A percentile compares a stretch with the other conserved stretches of the same genome.
phyloP scores from a whole-genome alignment of 2,329 filamentous ascomycete genomes.

The Celoporthe dispersa region DNA sequence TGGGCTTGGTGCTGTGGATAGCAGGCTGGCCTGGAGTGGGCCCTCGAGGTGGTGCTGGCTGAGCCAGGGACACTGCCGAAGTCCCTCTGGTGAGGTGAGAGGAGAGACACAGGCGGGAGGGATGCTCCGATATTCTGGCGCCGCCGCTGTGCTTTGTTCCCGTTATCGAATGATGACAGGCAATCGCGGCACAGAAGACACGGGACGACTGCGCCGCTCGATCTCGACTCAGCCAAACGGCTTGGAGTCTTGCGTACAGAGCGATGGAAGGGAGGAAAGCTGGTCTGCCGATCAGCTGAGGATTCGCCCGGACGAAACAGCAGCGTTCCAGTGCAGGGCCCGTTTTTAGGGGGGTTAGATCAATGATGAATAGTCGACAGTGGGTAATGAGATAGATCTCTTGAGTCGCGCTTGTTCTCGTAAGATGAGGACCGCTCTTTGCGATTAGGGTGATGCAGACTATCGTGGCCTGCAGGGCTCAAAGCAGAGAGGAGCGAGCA shows the following conservation, averaged over 20 bases:
- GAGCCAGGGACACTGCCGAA: slow-evolving; percentile 15
- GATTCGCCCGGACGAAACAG: slow-evolving; percentile 10
- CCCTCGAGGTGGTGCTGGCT: not conserved
- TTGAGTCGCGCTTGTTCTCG: not conserved
- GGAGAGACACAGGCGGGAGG: not conserved
- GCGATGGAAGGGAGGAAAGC: not conserved
- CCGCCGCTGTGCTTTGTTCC: slow-evolving; percentile 2
- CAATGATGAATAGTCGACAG: not conserved
- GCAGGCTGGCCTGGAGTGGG: slow-evolving; percentile 4
- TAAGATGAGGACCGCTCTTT: not conserved
- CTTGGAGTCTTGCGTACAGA: not conserved
- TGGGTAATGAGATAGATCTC: slow-evolving; percentile 1
- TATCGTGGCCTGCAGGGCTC: not conserved
- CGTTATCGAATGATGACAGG: slow-evolving; percentile 10
- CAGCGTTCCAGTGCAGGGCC: slow-evolving; percentile 13
- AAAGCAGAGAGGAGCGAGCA: not conserved
- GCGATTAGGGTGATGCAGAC: not conserved
- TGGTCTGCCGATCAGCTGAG: slow-evolving; percentile 14
- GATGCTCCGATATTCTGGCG: slow-evolving; percentile 10
- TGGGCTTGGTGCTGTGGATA: slow-evolving; percentile 22
- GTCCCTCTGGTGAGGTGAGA: not conserved
- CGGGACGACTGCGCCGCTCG: slow-evolving; percentile 3
- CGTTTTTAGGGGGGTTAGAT: not conserved
- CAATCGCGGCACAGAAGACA: slow-evolving; percentile 11
- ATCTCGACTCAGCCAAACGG: not conserved